Evolutionary conservation across 495 filamentous ascomycete genomes (phyloP), one percentile per base, ranked within the genome.

Genomic region (Hapsidospora chrysogenum): DNA sequence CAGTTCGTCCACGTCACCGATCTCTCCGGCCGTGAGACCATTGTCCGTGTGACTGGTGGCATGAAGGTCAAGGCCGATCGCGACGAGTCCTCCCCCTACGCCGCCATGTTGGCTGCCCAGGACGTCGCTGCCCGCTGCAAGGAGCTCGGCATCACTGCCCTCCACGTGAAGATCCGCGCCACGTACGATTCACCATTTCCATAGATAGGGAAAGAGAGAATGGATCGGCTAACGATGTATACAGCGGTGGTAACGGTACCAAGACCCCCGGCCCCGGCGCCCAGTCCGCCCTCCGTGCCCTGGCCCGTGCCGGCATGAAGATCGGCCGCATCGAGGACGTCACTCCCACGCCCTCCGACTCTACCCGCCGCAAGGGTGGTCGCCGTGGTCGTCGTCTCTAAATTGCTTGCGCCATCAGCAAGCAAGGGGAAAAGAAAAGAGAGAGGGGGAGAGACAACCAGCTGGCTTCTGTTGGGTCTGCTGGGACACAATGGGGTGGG

Each of bases 21-120:
- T 87, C 84, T 97, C 58, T 76, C 84, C 66, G 89, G 89, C 67
- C 89, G 89, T 67, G 89, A 99, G 85, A 99, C 89, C 66, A 87
- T 99, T 66, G 76, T 71, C 75, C 85, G 89, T 78, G 85, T 99
- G 41, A 99, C 89, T 50, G 89, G 89, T 64, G 89, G 89, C 57
- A 96, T 96, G 89, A 99, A 99, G 74, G 89, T 99, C 72, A 99
- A 99, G 79, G 89, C 89, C 61, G 89, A 99, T 62, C 85, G 89
- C 69, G 89, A 99, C 67, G 89, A 99, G 74, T 95, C 86, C 42
- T 95, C 86, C 33, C 89, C 89, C 44, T 99, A 99, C 74, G 89
- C 89, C 51, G 89, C 89, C 61, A 99, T 99, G 89, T 82, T 99
- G 78, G 89, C 89, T 60, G 89, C 86, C 46, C 86, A 94, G 63